phyloP scores from a whole-genome alignment of 768 basidiomycete species.

The Crepidotus variabilis region DNA sequence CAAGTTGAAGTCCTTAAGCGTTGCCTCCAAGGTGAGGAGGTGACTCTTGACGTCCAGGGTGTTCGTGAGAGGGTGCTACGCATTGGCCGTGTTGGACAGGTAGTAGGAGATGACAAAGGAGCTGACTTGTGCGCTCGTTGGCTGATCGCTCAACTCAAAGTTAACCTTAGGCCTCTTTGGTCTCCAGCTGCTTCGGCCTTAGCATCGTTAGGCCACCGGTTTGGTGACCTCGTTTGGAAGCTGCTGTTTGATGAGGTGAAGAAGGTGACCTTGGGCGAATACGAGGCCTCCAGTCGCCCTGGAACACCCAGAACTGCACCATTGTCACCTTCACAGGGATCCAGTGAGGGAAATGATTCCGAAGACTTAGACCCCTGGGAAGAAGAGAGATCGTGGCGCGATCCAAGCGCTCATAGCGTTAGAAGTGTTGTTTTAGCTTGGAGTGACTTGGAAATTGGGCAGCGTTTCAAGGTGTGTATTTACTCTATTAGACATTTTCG shows the following conservation, averaged over 20 bases:
- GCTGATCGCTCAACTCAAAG: constrained; percentile 87
- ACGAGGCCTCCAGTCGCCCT: background rate
- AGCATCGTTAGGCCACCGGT: constrained; percentile 45
- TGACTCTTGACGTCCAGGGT: constrained; percentile 72
- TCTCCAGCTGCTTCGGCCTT: constrained; percentile 73
- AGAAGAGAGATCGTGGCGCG: constrained; percentile 75
- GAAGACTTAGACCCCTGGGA: constrained; percentile 46
- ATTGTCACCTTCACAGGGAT: constrained; percentile 1
- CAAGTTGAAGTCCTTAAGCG: constrained; percentile 54
- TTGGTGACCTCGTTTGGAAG: constrained; percentile 70
- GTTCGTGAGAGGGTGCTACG: constrained; percentile 81
- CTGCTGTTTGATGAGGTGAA: constrained; percentile 64
- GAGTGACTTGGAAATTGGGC: constrained; percentile 30
- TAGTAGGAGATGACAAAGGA: constrained; percentile 52
- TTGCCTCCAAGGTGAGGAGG: constrained; percentile 79
- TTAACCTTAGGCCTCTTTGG: constrained; percentile 91
- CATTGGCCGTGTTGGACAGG: constrained; percentile 67
- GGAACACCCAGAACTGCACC: background rate
- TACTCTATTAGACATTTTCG: constrained; percentile 4
- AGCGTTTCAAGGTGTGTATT: constrained; percentile 29
- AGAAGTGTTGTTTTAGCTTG: constrained; percentile 46
- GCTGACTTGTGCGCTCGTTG: constrained; percentile 68
- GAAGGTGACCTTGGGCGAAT: constrained; percentile 18
- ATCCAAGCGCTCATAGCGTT: constrained; percentile 66
- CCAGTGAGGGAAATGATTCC: constrained; percentile 3